phyloP scores from a whole-genome alignment of 345 rosid species.

The Isatis tinctoria region DNA sequence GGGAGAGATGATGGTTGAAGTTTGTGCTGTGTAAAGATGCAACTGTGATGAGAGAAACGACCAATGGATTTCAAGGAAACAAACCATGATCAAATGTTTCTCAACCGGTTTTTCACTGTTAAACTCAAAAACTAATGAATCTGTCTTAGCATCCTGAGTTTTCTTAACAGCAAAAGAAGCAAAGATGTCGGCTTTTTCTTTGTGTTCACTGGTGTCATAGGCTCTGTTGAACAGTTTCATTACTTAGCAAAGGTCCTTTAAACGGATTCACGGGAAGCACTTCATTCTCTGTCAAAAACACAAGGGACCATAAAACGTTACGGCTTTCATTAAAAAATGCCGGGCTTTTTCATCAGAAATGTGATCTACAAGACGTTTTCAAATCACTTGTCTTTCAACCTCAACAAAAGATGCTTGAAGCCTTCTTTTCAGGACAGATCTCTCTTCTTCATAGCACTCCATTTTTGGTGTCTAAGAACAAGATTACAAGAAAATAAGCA shows the following conservation, averaged over 20 bases:
- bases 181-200: conserved; percentile 11
- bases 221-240: background rate
- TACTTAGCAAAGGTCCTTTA: background rate
- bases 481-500: conserved; percentile 8
- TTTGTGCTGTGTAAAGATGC: no score
- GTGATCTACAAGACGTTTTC: conserved; percentile 11
- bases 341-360: conserved; percentile 15
- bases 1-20: no score
- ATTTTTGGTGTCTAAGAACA: conserved; percentile 56
- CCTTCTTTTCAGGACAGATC: conserved; percentile 58
- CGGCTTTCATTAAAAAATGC: background rate
- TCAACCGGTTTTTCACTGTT: conserved; percentile 17
- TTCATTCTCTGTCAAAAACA: conserved; percentile 82
- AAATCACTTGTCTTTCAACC: conserved; percentile 85
- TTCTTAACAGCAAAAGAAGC: background rate
- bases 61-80: no score
- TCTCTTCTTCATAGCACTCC: conserved; percentile 70
- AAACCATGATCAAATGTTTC: conserved; percentile 28
- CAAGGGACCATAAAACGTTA: conserved; percentile 21
- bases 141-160: background rate
- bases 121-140: background rate
- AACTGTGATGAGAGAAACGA: no score
- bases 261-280: conserved; percentile 70
- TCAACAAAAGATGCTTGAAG: conserved; percentile 79
- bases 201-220: conserved; percentile 10